Evolutionary conservation across 805 yeast species (phyloP).

Genomic region (Komagataella kurtzmanii): DNA sequence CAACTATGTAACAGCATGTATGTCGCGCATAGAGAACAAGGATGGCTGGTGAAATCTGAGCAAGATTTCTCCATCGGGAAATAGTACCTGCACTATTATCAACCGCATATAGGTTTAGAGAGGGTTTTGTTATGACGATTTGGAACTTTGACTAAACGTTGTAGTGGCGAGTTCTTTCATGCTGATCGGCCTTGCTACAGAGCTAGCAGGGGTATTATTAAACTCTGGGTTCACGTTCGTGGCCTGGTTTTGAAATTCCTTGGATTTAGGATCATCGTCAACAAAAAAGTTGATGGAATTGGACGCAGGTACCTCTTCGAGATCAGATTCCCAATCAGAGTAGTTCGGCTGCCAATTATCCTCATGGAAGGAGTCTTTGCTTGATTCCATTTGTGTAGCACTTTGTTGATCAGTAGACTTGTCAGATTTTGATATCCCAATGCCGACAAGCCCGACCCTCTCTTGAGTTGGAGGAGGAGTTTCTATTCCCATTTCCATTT

Average conservation of each 20-base stretch:
- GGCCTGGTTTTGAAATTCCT: neutral
- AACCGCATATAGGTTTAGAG: neutral
- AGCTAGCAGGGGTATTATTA: neutral
- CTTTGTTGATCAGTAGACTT: neutral
- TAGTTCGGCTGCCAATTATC: conserved; percentile 2
- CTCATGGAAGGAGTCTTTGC: neutral
- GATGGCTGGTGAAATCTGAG: neutral
- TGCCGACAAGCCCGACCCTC: neutral
- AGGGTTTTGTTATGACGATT: neutral
- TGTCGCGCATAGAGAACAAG: neutral
- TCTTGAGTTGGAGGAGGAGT: neutral
- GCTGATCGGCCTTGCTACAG: neutral
- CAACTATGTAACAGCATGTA: neutral
- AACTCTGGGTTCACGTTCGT: neutral
- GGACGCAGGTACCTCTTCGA: neutral
- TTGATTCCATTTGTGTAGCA: neutral
- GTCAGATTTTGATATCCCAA: neutral
- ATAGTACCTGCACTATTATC: neutral
- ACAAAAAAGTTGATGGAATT: neutral
- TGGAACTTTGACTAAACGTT: neutral
- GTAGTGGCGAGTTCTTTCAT: neutral
- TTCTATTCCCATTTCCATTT: neutral
- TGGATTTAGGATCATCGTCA: neutral
- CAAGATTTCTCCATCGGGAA: neutral
- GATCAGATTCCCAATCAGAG: conserved; percentile 3